Conservation (phyloP, 148 eudicot species). For the Heliamphora exappendiculata region DNA sequence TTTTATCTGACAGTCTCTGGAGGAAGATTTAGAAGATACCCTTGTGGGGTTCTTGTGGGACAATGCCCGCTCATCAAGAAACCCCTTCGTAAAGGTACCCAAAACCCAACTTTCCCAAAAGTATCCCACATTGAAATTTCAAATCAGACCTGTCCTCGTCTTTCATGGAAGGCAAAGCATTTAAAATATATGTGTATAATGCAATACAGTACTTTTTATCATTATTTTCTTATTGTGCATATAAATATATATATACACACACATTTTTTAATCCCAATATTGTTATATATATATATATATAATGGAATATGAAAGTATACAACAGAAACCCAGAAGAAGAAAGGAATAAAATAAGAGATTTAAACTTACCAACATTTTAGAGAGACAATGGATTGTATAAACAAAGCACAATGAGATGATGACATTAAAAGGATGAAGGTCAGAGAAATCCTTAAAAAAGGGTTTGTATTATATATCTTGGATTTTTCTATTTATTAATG, state of each 20-base stretch:
- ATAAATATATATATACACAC: neutral
- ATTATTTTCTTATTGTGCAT: neutral
- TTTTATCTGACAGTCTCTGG: conserved; percentile 10
- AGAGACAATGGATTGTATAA: conserved; percentile 4
- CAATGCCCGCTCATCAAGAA: conserved; percentile 10
- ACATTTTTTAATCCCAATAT: neutral
- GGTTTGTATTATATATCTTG: neutral
- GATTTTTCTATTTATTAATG: neutral
- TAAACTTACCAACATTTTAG: conserved; percentile 16
- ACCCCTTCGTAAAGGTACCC: neutral
- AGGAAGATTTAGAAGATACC: conserved; percentile 14
- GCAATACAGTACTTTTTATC: neutral
- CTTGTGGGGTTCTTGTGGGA: neutral
- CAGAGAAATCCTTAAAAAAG: conserved; percentile 9
- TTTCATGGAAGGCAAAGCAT: neutral
- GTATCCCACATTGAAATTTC: conserved; percentile 9
- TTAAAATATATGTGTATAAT: neutral
- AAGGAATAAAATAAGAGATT: conserved; percentile 14
- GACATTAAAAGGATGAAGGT: conserved; percentile 8
- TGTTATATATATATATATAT: neutral
- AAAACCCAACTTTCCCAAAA: neutral
- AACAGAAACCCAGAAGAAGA: conserved; percentile 5
- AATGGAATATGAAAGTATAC: neutral
- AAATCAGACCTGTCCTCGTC: conserved; percentile 1
- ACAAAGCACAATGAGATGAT: neutral